Conservation (phyloP, 148 eudicot species). For the Arctostaphylos glauca region DNA sequence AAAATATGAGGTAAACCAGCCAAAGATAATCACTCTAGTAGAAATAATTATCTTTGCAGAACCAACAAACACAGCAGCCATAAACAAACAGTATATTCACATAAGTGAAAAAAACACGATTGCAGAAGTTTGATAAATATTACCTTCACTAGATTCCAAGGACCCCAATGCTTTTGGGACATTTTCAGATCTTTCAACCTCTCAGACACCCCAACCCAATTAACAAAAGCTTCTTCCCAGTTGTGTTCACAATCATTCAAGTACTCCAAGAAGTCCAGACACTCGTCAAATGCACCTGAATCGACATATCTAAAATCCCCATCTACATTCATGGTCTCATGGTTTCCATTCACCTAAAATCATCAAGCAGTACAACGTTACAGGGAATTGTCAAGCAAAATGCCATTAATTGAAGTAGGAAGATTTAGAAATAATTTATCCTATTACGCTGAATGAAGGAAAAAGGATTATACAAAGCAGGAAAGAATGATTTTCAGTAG, state of each 20-base stretch:
- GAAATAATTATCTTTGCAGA: neutral
- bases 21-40: neutral
- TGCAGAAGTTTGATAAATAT: conserved; percentile 11
- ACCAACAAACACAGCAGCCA: neutral
- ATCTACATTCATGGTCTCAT: conserved; percentile 94
- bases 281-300: conserved; percentile 85
- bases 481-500: neutral
- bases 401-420: neutral
- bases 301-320: conserved; percentile 93
- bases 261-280: conserved; percentile 74
- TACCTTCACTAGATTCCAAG: conserved; percentile 92
- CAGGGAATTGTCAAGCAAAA: neutral
- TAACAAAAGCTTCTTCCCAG: conserved; percentile 83
- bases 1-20: neutral
- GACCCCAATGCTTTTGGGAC: conserved; percentile 63
- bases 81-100: neutral
- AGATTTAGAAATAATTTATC: neutral
- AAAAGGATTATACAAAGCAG: neutral
- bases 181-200: conserved; percentile 51
- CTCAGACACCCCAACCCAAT: conserved; percentile 64
- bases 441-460: neutral
- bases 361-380: conserved; percentile 5
- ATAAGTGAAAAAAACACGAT: neutral
- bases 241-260: conserved; percentile 61
- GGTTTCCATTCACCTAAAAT: conserved; percentile 87